A percentile compares a stretch with the other conserved stretches of the same genome.
Evolutionary conservation across 2,329 filamentous ascomycete species (phyloP).

Genomic region (Aureobasidium zeae): DNA sequence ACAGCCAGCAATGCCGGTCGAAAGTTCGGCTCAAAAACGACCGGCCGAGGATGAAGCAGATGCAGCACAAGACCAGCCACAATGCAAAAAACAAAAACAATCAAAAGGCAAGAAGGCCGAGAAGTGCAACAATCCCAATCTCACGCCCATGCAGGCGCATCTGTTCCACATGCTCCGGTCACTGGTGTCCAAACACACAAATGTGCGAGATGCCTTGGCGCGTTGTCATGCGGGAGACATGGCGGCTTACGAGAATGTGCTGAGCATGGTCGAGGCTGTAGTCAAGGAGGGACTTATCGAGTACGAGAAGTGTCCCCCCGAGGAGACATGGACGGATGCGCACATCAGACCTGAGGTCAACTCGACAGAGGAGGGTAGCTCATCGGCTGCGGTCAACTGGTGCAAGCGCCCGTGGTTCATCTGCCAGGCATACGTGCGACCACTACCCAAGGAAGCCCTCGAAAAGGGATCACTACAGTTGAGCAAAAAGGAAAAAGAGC

Average conservation of each 20-base stretch:
- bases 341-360: slow-evolving; percentile 21
- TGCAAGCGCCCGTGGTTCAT: slow-evolving; percentile 85
- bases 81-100: slow-evolving; percentile 36
- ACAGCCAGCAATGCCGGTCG: no score
- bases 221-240: slow-evolving; percentile 61
- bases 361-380: slow-evolving; percentile 18
- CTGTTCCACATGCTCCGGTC: slow-evolving; percentile 85
- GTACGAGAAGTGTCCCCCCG: slow-evolving; percentile 34
- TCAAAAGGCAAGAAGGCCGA: slow-evolving; percentile 39
- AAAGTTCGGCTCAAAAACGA: slow-evolving; percentile 15
- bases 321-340: slow-evolving; percentile 16
- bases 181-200: slow-evolving; percentile 68
- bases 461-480: slow-evolving; percentile 67
- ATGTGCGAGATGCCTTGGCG: slow-evolving; percentile 78
- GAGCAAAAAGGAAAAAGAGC: slow-evolving; percentile 55
- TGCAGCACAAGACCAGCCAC: slow-evolving; percentile 27
- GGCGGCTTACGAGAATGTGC: slow-evolving; percentile 63
- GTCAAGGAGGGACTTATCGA: slow-evolving; percentile 65
- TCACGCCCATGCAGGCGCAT: slow-evolving; percentile 78
- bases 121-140: slow-evolving; percentile 45
- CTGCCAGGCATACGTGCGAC: slow-evolving; percentile 76
- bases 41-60: slow-evolving; percentile 27
- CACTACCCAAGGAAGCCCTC: slow-evolving; percentile 77
- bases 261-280: slow-evolving; percentile 64
- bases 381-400: slow-evolving; percentile 56